Percentiles rank a stretch among this genome's conserved stretches.
phyloP scores from a whole-genome alignment of 441 rosid genomes.

The Gossypium davidsonii region DNA sequence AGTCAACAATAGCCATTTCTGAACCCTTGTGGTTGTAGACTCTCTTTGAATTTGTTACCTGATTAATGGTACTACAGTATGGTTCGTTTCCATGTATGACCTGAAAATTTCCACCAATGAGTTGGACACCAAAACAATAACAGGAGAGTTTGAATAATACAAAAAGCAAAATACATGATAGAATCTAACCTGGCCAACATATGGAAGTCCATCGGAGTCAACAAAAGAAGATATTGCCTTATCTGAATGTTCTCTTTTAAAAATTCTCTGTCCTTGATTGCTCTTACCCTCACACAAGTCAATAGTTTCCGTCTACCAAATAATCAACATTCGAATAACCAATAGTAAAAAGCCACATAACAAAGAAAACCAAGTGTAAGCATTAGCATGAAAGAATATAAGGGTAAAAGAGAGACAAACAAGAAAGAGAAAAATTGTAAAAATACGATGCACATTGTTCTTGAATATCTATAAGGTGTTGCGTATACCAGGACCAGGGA shows the following conservation, averaged over 20 bases:
- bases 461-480: neutral
- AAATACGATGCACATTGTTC: neutral
- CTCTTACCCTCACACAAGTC: constrained; percentile 59
- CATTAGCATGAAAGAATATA: neutral
- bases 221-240: constrained; percentile 44
- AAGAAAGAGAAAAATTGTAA: neutral
- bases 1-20: constrained; percentile 71
- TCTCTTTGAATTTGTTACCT: constrained; percentile 35
- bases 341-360: neutral
- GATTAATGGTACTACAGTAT: constrained; percentile 62
- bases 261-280: constrained; percentile 37
- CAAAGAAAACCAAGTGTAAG: neutral
- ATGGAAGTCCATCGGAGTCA: constrained; percentile 93
- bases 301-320: constrained; percentile 75
- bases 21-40: constrained; percentile 53
- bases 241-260: constrained; percentile 49
- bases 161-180: neutral
- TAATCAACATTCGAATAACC: neutral
- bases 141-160: neutral
- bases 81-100: constrained; percentile 60
- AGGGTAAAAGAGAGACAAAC: neutral
- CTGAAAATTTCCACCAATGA: constrained; percentile 37
- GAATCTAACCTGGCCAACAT: constrained; percentile 77
- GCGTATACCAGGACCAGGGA: neutral
- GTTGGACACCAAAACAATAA: neutral